phyloP scores from a whole-genome alignment of 2,329 filamentous ascomycete species.

The Monosporascus sp. region DNA sequence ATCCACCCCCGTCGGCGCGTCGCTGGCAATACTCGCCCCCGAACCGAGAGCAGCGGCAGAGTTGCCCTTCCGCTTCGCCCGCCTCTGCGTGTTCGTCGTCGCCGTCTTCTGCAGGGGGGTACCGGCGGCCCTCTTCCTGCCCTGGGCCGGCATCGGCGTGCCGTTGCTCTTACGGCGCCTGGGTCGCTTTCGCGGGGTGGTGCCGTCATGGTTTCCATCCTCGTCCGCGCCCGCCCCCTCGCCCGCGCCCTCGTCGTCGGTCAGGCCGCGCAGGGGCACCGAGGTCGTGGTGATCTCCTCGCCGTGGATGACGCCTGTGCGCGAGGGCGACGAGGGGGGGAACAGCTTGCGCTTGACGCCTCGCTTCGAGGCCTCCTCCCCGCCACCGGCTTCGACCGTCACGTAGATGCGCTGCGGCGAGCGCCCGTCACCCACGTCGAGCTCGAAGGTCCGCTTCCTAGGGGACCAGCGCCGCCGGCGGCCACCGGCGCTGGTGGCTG shows the following conservation, averaged over 20 bases:
- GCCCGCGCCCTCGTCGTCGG: slow-evolving; percentile 32
- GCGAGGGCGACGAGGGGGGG: slow-evolving; percentile 33
- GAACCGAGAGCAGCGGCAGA: slow-evolving; percentile 17
- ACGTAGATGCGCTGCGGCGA: slow-evolving; percentile 49
- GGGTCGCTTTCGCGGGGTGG: slow-evolving; percentile 38
- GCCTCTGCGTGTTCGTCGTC: slow-evolving; percentile 5
- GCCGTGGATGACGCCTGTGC: slow-evolving; percentile 27
- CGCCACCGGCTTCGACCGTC: slow-evolving; percentile 46
- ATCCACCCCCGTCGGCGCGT: slow-evolving; percentile 18
- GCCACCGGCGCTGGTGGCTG: slow-evolving; percentile 8
- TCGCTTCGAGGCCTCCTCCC: slow-evolving; percentile 17
- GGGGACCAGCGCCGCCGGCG: slow-evolving; percentile 32
- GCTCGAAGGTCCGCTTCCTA: slow-evolving; percentile 51
- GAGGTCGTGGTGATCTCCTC: slow-evolving; percentile 41
- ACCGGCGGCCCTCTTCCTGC: slow-evolving; percentile 37
- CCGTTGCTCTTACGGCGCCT: slow-evolving; percentile 44
- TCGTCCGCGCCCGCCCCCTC: not conserved
- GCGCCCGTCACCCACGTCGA: slow-evolving; percentile 45
- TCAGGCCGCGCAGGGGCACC: slow-evolving; percentile 41
- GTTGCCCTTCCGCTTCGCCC: not conserved
- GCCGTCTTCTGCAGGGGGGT: slow-evolving; percentile 36
- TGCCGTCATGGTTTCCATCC: slow-evolving; percentile 21
- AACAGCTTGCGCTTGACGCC: slow-evolving; percentile 30
- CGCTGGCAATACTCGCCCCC: slow-evolving; percentile 17
- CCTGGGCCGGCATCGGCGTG: slow-evolving; percentile 41